A percentile compares a stretch with the other conserved stretches of the same genome.
Evolutionary conservation across 2,329 filamentous ascomycete genomes (phyloP).

Genomic region (Daldinia sp.): DNA sequence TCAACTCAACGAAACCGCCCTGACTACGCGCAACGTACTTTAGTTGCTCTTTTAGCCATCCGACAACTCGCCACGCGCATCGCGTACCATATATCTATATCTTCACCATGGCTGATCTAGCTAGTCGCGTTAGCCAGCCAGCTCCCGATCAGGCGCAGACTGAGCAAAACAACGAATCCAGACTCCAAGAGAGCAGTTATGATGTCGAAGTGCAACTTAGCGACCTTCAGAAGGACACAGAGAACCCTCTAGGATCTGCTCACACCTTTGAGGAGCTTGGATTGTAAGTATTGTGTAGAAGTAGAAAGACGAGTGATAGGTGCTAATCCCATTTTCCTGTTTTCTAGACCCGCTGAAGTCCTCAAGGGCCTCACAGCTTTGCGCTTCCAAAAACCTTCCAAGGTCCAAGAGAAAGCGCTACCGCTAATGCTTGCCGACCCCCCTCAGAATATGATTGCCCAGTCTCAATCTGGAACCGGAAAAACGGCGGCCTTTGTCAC

Average conservation of each 20-base stretch:
- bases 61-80: neutral
- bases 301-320: neutral
- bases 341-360: conserved; percentile 51
- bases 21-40: neutral
- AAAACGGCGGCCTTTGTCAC: conserved; percentile 98
- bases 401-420: conserved; percentile 95
- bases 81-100: neutral
- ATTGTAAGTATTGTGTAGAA: conserved; percentile 65
- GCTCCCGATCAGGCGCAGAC: conserved; percentile 13
- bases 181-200: conserved; percentile 75
- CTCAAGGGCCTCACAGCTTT: conserved; percentile 80
- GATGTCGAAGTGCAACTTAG: conserved; percentile 93
- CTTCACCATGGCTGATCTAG: conserved; percentile 38
- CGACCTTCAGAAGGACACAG: conserved; percentile 84
- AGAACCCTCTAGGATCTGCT: conserved; percentile 86
- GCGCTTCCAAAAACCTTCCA: conserved; percentile 94
- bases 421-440: conserved; percentile 87
- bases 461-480: conserved; percentile 98
- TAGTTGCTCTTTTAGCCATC: neutral
- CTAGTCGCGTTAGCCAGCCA: conserved; percentile 30
- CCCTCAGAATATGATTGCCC: conserved; percentile 93
- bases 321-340: conserved; percentile 1
- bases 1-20: neutral
- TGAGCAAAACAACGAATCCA: conserved; percentile 52
- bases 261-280: conserved; percentile 85